phyloP scores from a whole-genome alignment of 202 grass and related monocot genomes.

The Dendrocalamus latiflorus region DNA sequence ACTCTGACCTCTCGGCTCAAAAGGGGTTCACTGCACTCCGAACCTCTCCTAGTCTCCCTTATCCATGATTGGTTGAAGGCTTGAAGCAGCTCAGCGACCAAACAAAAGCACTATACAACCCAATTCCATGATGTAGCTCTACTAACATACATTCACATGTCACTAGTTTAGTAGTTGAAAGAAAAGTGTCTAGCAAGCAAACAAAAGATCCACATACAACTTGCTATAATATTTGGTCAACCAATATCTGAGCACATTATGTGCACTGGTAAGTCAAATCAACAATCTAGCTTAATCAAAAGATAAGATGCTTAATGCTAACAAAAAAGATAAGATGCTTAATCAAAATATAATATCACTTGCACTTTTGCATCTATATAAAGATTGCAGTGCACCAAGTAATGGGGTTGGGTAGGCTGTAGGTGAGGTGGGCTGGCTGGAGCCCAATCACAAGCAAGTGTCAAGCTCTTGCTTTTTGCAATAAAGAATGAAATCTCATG shows the following conservation, averaged over 20 bases:
- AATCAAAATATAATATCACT: background rate
- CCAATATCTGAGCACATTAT: background rate
- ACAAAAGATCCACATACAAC: background rate
- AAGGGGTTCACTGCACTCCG: background rate
- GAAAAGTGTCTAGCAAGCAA: background rate
- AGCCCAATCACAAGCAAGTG: background rate
- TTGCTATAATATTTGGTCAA: conserved; percentile 25
- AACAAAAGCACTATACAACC: background rate
- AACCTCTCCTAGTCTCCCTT: background rate
- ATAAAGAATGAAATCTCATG: background rate
- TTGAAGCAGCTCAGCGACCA: conserved; percentile 11
- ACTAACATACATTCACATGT: background rate
- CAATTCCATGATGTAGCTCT: background rate
- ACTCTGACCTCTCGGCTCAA: background rate
- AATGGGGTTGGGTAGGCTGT: too few relatives aligned
- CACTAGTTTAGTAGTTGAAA: background rate
- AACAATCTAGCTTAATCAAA: background rate
- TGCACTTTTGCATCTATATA: conserved; percentile 16
- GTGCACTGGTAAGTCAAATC: conserved; percentile 19
- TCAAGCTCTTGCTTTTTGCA: background rate
- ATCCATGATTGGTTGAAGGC: background rate
- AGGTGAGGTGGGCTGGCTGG: conserved; percentile 23
- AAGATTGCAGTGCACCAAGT: background rate
- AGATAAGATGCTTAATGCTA: too few relatives aligned
- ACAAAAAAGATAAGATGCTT: too few relatives aligned